Evolutionary conservation across 805 yeast genomes (phyloP), one percentile per base, ranked within the genome.

Genomic region (Vanderwaltozyma tropicalis): DNA sequence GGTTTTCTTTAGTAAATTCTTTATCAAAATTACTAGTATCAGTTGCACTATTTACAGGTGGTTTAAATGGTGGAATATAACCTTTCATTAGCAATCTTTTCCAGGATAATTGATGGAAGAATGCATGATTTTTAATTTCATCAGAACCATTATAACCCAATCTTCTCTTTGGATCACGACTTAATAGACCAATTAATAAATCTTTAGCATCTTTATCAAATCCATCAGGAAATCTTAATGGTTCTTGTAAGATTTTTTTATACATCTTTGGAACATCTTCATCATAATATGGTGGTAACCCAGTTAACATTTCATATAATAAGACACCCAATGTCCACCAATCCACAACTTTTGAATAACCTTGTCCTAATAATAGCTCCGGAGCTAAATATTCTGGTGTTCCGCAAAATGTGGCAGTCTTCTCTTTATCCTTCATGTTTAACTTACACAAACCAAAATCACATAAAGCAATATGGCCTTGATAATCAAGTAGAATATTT

Each of bases 291-390:
- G 98, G 98, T 4, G 98, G 98, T 48, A 92, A 70, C 1, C 97
- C 96, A 1, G 96, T 87, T 43, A 92, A 68, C 98, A 92, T 92
- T 56, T 89, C 98, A 58, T 86, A 92, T 32, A 92, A 67, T 38
- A 92, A 68, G 14, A 89, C 88, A 30, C 98, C 98, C 49, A 92
- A 68, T 1, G 98, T 92, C 98, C 98, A 92, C 89, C 96, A 92
- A 62, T 92, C 98, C 17, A 92, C 97, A 9, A 82, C 81, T 59
- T 95, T 78, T 2, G 97, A 87, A 61, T 92, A 92, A 1, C 97
- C 97, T 57, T 84, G 87, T 34, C 94, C 92, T 50, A 87, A 67
- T 34, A 92, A 66, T 48, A 92, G 67, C 62, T 92, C 98, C 1
- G 98, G 98, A 1, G 97, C 96, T 48, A 92, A 68, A 61, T 92